Evolutionary conservation across 1,284 basidiomycete genomes (phyloP), one percentile per base, ranked within the genome.

Genomic region (Phylloboletellus chloephorus): DNA sequence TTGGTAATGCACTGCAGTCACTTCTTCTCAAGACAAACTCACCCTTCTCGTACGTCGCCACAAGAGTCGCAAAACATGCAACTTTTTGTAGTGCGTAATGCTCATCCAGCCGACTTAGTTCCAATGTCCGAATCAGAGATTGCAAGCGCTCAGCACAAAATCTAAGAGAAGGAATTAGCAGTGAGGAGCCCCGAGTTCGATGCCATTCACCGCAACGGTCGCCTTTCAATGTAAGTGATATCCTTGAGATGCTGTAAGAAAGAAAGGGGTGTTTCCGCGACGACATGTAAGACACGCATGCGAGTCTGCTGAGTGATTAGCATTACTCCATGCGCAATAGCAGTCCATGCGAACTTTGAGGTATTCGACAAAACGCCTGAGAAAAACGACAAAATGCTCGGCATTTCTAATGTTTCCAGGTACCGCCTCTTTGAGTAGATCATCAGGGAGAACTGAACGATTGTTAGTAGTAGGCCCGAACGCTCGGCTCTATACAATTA

Each of bases 161-260:
- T 43, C 94, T 94, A 48, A 19, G 3, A 41, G 8, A 5, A 17
- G 10, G 37, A 11, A 49, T 53, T 11, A 41, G 38, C 43, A 17
- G 7, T 23, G 16, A 10, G 7, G 16, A 33, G 8, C 25, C 37
- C 41, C 25, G 12, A 26, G 2, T 38, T 21, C 33, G 8, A 13
- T 16, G 15, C 32, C 31, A 61, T 72, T 46, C 57, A 87, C 91
- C 88, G 78, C 43, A 99, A 68, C n/a, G 96, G 96, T 51, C 95
- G 76, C 49, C 90, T 77, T 63, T 99, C 96, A 53, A 99, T 99
- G 61, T 92, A 99, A 9, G 96, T 98, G 53, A 98, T 97, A 58
- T 99, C 96, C 66, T 97, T 98, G 35, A 99, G 72, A 67, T 99
- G 96, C 57, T 98, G 96, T 30, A 99, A 67, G 65, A 99, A 99